These are phyloP conservation scores for Jatropha multifida DNA, from an alignment of 441 rosid species.

Conservation along the genomic window DNA sequence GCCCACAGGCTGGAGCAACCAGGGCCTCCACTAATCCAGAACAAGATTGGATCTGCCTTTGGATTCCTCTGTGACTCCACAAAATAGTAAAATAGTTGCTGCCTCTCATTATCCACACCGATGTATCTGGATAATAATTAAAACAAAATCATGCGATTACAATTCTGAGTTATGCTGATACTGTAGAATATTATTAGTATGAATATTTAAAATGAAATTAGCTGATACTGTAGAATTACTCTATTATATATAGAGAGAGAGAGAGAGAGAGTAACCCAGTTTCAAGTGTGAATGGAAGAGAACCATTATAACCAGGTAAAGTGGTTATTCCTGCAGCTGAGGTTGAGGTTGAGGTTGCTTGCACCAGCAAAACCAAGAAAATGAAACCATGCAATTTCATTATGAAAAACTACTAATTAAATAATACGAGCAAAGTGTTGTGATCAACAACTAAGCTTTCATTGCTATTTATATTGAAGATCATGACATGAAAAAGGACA, in stretches of 20 bases:
- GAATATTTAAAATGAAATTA: neutral
- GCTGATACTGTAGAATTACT: too few relatives aligned
- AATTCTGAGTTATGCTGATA: too few relatives aligned
- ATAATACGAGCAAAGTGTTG: too few relatives aligned
- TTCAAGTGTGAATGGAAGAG: slow-evolving; percentile 1
- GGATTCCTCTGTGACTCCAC: slow-evolving; percentile 20
- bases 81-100: slow-evolving; percentile 28
- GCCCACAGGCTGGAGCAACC: slow-evolving; percentile 26
- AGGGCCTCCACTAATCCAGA: slow-evolving; percentile 29
- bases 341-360: too few relatives aligned
- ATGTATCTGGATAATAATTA: neutral
- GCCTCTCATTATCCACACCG: neutral
- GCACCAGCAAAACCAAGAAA: too few relatives aligned
- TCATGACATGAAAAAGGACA: too few relatives aligned
- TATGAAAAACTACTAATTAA: too few relatives aligned
- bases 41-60: slow-evolving; percentile 17
- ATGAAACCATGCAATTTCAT: too few relatives aligned
- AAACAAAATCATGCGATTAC: too few relatives aligned
- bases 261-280: slow-evolving; percentile 2
- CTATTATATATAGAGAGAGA: too few relatives aligned
- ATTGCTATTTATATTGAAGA: too few relatives aligned
- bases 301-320: slow-evolving; percentile 4
- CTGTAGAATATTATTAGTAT: neutral
- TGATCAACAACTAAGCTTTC: too few relatives aligned
- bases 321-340: neutral